A percentile compares a stretch with the other conserved stretches of the same genome.
phyloP scores from a whole-genome alignment of 2,329 filamentous ascomycete genomes.

The Cladosporium austrohemisphaericum region DNA sequence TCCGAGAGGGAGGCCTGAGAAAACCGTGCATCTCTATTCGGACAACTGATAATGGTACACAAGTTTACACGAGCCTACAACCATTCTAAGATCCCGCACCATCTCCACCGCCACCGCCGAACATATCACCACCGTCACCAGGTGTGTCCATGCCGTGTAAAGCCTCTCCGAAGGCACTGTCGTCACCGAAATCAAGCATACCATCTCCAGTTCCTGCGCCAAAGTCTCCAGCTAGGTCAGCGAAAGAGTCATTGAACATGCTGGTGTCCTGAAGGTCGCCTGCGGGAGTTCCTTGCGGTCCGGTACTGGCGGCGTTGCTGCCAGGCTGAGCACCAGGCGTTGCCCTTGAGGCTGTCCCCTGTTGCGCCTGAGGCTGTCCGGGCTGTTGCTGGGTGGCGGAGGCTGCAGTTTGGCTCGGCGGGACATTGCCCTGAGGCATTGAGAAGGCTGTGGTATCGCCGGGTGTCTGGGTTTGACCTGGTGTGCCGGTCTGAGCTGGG shows the following conservation, averaged over 20 bases:
- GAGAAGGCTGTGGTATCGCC: not conserved
- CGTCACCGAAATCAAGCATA: conserved; percentile 47
- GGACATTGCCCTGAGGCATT: not conserved
- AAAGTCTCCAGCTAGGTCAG: conserved; percentile 55
- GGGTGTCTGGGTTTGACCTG: conserved; percentile 4
- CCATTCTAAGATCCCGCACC: conserved; percentile 7
- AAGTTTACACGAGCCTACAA: not conserved
- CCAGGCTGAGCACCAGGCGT: not conserved
- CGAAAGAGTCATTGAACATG: conserved; percentile 26
- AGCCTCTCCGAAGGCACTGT: conserved; percentile 79
- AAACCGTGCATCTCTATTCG: too few species aligned
- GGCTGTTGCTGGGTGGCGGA: conserved; percentile 7
- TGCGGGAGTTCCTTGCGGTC: conserved; percentile 9
- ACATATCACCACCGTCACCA: conserved; percentile 13
- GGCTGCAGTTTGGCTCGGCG: conserved; percentile 3
- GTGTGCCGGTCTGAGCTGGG: conserved; percentile 6
- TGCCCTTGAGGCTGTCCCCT: conserved; percentile 8
- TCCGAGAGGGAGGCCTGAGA: too few species aligned
- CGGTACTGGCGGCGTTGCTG: conserved; percentile 13
- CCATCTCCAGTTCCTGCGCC: conserved; percentile 51
- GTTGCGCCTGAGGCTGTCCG: not conserved
- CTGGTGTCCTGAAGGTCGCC: conserved; percentile 15
- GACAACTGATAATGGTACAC: conserved; percentile 3
- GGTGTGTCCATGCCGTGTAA: conserved; percentile 58
- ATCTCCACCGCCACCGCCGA: conserved; percentile 14